Conservation (phyloP, 192 early-diverging fungal species). For the Kickxella alabastrina region DNA sequence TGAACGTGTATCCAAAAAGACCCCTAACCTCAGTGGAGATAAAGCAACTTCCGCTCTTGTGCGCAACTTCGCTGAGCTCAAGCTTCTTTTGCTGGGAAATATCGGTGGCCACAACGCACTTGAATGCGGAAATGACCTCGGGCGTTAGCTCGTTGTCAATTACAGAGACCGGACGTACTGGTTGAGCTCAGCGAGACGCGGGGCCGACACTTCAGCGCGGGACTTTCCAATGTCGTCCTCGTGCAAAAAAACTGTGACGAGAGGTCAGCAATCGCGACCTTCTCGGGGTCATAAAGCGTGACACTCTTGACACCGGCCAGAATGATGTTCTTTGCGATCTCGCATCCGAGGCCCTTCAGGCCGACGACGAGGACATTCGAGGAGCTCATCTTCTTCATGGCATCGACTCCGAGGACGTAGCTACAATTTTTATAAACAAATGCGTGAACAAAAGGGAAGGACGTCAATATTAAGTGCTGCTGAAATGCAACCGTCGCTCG, state of each 20-base stretch:
- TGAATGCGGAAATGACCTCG: constrained; percentile 58
- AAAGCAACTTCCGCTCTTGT: constrained; percentile 69
- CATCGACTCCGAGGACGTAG: constrained; percentile 87
- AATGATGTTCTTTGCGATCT: constrained; percentile 98
- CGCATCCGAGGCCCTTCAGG: constrained; percentile 92
- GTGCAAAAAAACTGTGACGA: constrained; percentile 87
- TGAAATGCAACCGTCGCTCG: too few species aligned
- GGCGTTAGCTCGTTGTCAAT: constrained; percentile 72
- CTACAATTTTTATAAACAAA: too few species aligned
- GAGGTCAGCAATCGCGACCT: constrained; percentile 75
- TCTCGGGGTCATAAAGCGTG: constrained; percentile 82
- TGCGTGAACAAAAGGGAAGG: too few species aligned
- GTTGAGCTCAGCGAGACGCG: constrained; percentile 92
- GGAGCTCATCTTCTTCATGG: constrained; percentile 96
- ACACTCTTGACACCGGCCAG: constrained; percentile 99
- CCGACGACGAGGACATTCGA: constrained; percentile 97
- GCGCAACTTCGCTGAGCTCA: constrained; percentile 80
- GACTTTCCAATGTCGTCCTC: constrained; percentile 82
- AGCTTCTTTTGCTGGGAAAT: constrained; percentile 71
- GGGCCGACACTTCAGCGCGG: constrained; percentile 68
- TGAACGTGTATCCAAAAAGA: constrained; percentile 90
- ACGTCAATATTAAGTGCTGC: constrained; percentile 4
- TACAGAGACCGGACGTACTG: constrained; percentile 93
- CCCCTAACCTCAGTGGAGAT: constrained; percentile 87
- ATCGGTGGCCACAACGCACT: constrained; percentile 86